These are phyloP conservation scores for Scytalidium lignicola DNA, from an alignment of 2,329 filamentous ascomycete species.

Conservation along the genomic window DNA sequence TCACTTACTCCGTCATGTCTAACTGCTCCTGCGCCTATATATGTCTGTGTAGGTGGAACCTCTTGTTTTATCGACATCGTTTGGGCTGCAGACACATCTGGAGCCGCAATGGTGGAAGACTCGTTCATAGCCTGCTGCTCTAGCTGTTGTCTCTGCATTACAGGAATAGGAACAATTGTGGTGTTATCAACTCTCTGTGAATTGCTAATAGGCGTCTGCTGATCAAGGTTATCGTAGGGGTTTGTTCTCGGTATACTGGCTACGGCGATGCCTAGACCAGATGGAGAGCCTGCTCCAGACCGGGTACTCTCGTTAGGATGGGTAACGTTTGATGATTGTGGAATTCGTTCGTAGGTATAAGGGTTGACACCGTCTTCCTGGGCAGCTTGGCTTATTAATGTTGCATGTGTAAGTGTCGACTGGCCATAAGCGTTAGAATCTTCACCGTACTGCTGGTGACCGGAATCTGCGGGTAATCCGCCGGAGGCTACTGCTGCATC, in stretches of 20 bases:
- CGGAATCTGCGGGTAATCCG: constrained; percentile 12
- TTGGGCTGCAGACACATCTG: constrained; percentile 18
- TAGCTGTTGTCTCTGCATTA: constrained; percentile 1
- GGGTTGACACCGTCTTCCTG: constrained; percentile 53
- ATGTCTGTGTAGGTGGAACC: neutral
- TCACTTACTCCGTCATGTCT: neutral
- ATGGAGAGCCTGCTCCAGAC: constrained; percentile 4
- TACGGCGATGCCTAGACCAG: constrained; percentile 16
- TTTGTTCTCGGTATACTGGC: constrained; percentile 13
- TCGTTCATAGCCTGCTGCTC: constrained; percentile 14
- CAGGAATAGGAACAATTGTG: neutral
- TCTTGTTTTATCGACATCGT: constrained; percentile 4
- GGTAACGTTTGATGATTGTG: constrained; percentile 2
- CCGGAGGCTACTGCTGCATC: constrained; percentile 52
- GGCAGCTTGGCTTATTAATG: constrained; percentile 45
- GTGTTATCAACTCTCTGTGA: constrained; percentile 1
- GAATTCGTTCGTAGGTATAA: constrained; percentile 38
- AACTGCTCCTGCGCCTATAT: neutral
- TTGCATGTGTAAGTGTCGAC: constrained; percentile 41
- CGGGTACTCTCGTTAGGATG: neutral
- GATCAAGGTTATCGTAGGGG: constrained; percentile 13
- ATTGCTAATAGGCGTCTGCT: neutral
- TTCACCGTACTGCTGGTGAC: constrained; percentile 19
- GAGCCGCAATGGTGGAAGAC: constrained; percentile 18
- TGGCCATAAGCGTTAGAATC: constrained; percentile 35